A percentile compares a stretch with the other conserved stretches of the same genome.
These are phyloP conservation scores for Cnidoscolus chayamansa DNA, from an alignment of 441 rosid genomes.

Conservation along the genomic window DNA sequence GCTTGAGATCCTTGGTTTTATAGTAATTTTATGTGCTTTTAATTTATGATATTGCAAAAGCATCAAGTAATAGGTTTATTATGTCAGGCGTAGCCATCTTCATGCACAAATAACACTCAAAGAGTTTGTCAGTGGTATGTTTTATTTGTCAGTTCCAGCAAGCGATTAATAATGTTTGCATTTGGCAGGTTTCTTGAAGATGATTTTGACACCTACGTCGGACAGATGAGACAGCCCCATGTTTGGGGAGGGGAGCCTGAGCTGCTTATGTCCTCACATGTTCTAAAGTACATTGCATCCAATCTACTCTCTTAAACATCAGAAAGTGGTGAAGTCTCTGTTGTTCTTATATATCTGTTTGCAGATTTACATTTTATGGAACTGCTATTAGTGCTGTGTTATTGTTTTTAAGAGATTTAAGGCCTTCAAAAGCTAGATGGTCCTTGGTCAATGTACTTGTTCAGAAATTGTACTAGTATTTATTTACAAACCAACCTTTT, in stretches of 20 bases:
- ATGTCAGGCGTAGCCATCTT: not conserved
- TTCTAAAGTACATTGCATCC: constrained; percentile 40
- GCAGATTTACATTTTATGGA: not conserved
- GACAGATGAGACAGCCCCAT: constrained; percentile 60
- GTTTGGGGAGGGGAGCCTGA: constrained; percentile 84
- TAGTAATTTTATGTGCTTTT: not conserved
- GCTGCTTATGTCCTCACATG: constrained; percentile 72
- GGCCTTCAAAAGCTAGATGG: not conserved
- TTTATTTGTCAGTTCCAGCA: not conserved
- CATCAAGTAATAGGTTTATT: not conserved
- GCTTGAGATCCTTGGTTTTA: constrained; percentile 12
- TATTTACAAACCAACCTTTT: too few relatives aligned
- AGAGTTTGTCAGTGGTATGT: not conserved
- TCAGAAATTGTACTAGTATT: not conserved
- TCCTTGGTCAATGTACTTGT: not conserved
- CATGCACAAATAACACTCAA: not conserved
- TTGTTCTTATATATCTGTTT: too few relatives aligned
- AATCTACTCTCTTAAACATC: constrained; percentile 11
- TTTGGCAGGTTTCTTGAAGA: constrained; percentile 59
- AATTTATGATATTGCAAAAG: not conserved
- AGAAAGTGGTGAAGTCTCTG: not conserved
- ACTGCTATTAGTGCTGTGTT: not conserved
- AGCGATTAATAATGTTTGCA: not conserved
- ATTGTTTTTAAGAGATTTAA: not conserved
- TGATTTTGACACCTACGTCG: constrained; percentile 56